Percentiles rank a stretch among this genome's conserved stretches.
These are phyloP conservation scores for Candida saitoana DNA, from an alignment of 805 yeast species.

Conservation along the genomic window DNA sequence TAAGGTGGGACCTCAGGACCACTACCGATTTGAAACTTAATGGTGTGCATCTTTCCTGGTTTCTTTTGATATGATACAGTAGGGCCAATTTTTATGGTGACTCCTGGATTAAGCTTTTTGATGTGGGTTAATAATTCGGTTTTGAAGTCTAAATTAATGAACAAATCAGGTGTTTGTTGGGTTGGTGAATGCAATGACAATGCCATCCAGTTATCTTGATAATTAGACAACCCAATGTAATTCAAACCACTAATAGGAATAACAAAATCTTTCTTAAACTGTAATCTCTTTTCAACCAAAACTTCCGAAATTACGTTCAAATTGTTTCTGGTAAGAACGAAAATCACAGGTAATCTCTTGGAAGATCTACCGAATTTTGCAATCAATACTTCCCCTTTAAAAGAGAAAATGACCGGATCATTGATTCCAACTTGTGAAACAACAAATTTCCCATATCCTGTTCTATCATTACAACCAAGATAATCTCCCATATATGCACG, in stretches of 20 bases:
- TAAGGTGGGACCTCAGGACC: constrained; percentile 52
- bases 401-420: constrained; percentile 72
- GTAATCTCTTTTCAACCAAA: constrained; percentile 53
- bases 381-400: constrained; percentile 73
- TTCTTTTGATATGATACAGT: constrained; percentile 83
- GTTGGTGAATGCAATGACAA: constrained; percentile 47
- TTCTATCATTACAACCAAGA: constrained; percentile 69
- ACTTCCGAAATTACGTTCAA: constrained; percentile 73
- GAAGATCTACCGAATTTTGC: constrained; percentile 93
- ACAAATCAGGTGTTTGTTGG: constrained; percentile 64
- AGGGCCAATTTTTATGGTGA: constrained; percentile 64
- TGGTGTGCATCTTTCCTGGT: constrained; percentile 75
- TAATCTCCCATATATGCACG: constrained; percentile 95
- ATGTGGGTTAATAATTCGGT: constrained; percentile 82
- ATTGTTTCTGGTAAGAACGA: constrained; percentile 59
- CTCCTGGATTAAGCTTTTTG: constrained; percentile 53
- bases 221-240: constrained; percentile 62
- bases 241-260: constrained; percentile 58
- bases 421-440: constrained; percentile 63
- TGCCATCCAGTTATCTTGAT: constrained; percentile 93
- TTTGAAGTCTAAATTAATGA: constrained; percentile 77
- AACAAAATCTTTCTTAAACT: constrained; percentile 58
- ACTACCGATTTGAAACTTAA: constrained; percentile 62
- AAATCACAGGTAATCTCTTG: constrained; percentile 65
- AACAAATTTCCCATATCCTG: constrained; percentile 72